A percentile compares a stretch with the other conserved stretches of the same genome.
Conservation (phyloP, 495 filamentous ascomycete species). For the Hyaloscypha hepaticicola region DNA sequence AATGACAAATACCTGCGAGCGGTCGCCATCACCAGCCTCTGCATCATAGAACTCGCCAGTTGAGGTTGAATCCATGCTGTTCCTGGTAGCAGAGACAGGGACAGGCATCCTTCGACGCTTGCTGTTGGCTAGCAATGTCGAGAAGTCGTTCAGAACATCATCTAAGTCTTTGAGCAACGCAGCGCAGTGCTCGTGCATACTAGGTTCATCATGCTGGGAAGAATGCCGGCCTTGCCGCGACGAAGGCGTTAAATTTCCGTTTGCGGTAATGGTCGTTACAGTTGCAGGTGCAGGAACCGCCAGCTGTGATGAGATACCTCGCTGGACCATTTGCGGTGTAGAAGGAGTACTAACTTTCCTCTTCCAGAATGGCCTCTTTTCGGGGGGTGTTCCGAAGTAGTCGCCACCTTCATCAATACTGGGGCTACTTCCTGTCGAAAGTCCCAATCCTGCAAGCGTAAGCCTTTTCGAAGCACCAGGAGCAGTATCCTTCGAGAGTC, state of each 20-base stretch:
- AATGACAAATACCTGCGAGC: slow-evolving; percentile 74
- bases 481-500: slow-evolving; percentile 79
- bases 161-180: slow-evolving; percentile 82
- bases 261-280: slow-evolving; percentile 35
- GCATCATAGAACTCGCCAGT: slow-evolving; percentile 93
- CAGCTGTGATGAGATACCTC: slow-evolving; percentile 54
- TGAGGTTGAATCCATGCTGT: slow-evolving; percentile 77
- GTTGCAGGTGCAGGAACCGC: slow-evolving; percentile 54
- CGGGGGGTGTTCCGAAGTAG: slow-evolving; percentile 44
- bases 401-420: slow-evolving; percentile 41
- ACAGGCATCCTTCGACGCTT: slow-evolving; percentile 69
- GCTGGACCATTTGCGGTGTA: slow-evolving; percentile 44
- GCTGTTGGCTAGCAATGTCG: slow-evolving; percentile 68
- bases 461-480: slow-evolving; percentile 34
- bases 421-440: slow-evolving; percentile 17
- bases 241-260: slow-evolving; percentile 33
- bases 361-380: slow-evolving; percentile 80
- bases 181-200: slow-evolving; percentile 74
- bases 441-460: slow-evolving; percentile 15
- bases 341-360: slow-evolving; percentile 63
- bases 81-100: slow-evolving; percentile 55
- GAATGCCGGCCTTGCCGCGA: slow-evolving; percentile 10
- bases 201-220: slow-evolving; percentile 44
- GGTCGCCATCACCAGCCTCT: slow-evolving; percentile 59
- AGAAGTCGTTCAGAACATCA: slow-evolving; percentile 76